Percentiles rank a stretch among this genome's conserved stretches.
phyloP scores from a whole-genome alignment of 306 rosid genomes.

The Trichosanthes cucumerina region DNA sequence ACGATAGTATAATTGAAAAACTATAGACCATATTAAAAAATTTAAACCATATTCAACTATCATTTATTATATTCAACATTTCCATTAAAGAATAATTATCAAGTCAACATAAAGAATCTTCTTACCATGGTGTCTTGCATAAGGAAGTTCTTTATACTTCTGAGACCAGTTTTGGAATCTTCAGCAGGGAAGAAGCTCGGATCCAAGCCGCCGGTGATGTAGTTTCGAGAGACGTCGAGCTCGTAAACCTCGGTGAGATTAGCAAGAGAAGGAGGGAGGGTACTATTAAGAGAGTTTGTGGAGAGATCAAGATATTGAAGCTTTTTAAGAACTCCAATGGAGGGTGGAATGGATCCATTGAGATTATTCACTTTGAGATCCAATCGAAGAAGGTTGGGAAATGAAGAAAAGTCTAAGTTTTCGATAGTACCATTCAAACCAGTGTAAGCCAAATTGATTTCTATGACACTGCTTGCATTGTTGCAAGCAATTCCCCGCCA shows the following conservation, averaged over 20 bases:
- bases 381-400: slow-evolving; percentile 40
- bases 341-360: slow-evolving; percentile 36
- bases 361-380: slow-evolving; percentile 38
- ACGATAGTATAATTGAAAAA: too few relatives aligned
- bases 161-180: slow-evolving; percentile 21
- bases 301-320: slow-evolving; percentile 47
- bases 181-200: slow-evolving; percentile 32
- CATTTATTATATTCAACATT: too few relatives aligned
- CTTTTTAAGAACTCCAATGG: slow-evolving; percentile 28
- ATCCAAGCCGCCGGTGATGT: slow-evolving; percentile 28
- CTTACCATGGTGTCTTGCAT: slow-evolving; percentile 22
- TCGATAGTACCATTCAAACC: slow-evolving; percentile 38
- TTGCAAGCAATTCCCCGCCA: slow-evolving; percentile 46
- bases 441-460: slow-evolving; percentile 30
- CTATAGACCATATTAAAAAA: too few relatives aligned
- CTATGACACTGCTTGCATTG: slow-evolving; percentile 12
- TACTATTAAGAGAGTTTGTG: slow-evolving; percentile 26
- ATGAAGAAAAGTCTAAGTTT: slow-evolving; percentile 33
- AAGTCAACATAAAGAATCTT: too few relatives aligned
- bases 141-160: slow-evolving; percentile 24
- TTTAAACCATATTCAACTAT: too few relatives aligned
- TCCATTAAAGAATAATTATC: too few relatives aligned
- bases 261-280: slow-evolving; percentile 41
- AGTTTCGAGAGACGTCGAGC: slow-evolving; percentile 42
- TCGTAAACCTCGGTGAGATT: slow-evolving; percentile 36